These are phyloP conservation scores for Plasmodium billcollinsi DNA, from an alignment of 169 alveolate genomes.

Conservation along the genomic window DNA sequence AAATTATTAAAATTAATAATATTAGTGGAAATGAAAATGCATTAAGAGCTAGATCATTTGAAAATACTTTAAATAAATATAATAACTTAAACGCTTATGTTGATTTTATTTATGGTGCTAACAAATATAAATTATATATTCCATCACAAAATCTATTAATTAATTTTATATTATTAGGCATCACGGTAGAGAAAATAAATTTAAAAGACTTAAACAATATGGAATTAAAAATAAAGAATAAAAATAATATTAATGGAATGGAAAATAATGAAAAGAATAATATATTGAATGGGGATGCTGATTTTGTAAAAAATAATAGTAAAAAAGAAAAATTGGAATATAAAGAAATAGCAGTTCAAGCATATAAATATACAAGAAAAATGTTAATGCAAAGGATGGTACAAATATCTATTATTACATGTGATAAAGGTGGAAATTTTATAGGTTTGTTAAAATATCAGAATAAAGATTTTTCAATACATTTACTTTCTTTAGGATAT, in stretches of 20 bases:
- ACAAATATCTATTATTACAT: conserved; percentile 52
- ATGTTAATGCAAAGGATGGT: conserved; percentile 68
- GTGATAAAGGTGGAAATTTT: conserved; percentile 77
- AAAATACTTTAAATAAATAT: conserved; percentile 57
- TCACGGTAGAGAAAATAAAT: conserved; percentile 62
- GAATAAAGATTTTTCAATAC: conserved; percentile 39
- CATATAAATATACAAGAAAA: conserved; percentile 67
- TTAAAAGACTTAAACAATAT: conserved; percentile 28
- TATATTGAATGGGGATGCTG: conserved; percentile 11
- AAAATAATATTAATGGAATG: conserved; percentile 3
- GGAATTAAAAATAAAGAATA: conserved; percentile 8
- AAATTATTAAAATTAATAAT: conserved; percentile 61
- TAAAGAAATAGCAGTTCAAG: conserved; percentile 59
- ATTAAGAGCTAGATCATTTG: conserved; percentile 67
- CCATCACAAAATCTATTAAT: conserved; percentile 73
- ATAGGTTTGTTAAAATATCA: conserved; percentile 59
- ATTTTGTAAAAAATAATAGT: background rate
- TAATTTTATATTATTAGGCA: conserved; percentile 58
- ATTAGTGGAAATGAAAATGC: conserved; percentile 76
- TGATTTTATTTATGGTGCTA: conserved; percentile 74
- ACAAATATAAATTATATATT: conserved; percentile 46
- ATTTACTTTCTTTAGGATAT: conserved; percentile 53
- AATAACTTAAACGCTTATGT: conserved; percentile 70
- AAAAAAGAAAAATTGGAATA: conserved; percentile 54
- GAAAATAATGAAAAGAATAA: no score